Base-by-base conservation (phyloP, 768 basidiomycete species). In the Boletus sp. region DNA sequence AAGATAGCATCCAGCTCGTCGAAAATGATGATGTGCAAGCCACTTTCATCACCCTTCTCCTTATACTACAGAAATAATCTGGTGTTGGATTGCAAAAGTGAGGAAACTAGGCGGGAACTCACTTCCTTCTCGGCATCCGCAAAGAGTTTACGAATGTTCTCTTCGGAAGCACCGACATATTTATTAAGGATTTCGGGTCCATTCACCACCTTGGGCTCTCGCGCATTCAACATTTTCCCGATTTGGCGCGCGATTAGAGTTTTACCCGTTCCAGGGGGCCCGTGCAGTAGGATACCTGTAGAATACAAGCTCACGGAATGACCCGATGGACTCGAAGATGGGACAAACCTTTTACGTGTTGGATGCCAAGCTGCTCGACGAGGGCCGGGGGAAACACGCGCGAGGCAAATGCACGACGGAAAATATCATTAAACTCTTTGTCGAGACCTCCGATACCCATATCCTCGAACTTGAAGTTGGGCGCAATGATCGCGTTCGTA, bases 391-490 rank as follows among this genome's bases (percentile, higher is more conserved):
- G 97, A 74, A 98, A 99, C n/a, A 99, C 93, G 43, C 97, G 92
- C 45, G 90, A 93, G 0, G 97, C 95, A 68, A 99, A 99, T 0
- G 97, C 97, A 65, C 97, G 89, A 68, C 97, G 90, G 79, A 99
- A 99, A 66, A 99, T 99, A 40, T 93, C 87, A 52, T 84, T 84
- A 68, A 99, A 99, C 68, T 99, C 97, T 8, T 83, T 78, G 70
- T 99, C 97, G 33, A 99, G 78, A 65, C 97, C 97, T 65, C 97
- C 97, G 64, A 99, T 98, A 17, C 97, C 97, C 96, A 99, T 98
- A 70, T 99, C 97, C 66, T 96, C 91, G 58, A 99, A 99, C 72
- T 97, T 98, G 83, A 99, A 99, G 73, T 98, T 98, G 1, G 97
- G 93, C 0, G 93, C 87, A 10, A 99, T 81, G 61, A 99, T 96